Conservation (phyloP, 306 rosid genomes). For the Argentina anserina region DNA sequence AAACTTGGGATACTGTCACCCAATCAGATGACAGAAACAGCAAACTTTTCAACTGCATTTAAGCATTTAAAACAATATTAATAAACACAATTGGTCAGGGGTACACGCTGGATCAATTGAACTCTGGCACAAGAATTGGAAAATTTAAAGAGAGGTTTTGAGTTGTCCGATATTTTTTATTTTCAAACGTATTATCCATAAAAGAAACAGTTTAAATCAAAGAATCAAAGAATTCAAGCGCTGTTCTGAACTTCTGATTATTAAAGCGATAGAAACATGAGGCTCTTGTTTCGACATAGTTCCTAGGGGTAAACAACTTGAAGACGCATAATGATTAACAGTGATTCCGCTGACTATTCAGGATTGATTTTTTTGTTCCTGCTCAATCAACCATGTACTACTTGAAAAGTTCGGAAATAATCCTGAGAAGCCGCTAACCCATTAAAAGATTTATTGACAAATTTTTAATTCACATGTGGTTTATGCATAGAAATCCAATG, state of each 20-base stretch:
- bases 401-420: not conserved
- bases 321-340: not conserved
- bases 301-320: not conserved
- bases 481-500: not conserved
- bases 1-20: not conserved
- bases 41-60: not conserved
- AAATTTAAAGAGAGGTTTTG: too few species aligned
- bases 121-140: not conserved
- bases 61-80: not conserved
- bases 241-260: too few species aligned
- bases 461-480: not conserved
- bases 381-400: not conserved
- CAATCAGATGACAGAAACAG: not conserved
- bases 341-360: not conserved
- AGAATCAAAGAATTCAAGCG: not conserved
- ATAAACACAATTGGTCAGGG: not conserved
- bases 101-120: not conserved
- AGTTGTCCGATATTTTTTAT: not conserved
- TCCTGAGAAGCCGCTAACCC: not conserved
- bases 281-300: not conserved
- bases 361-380: not conserved
- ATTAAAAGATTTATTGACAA: not conserved
- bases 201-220: not conserved
- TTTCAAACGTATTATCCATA: not conserved
- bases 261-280: not conserved